Evolutionary conservation across 2,329 filamentous ascomycete species (phyloP).

Genomic region (Rutstroemia sp.): DNA sequence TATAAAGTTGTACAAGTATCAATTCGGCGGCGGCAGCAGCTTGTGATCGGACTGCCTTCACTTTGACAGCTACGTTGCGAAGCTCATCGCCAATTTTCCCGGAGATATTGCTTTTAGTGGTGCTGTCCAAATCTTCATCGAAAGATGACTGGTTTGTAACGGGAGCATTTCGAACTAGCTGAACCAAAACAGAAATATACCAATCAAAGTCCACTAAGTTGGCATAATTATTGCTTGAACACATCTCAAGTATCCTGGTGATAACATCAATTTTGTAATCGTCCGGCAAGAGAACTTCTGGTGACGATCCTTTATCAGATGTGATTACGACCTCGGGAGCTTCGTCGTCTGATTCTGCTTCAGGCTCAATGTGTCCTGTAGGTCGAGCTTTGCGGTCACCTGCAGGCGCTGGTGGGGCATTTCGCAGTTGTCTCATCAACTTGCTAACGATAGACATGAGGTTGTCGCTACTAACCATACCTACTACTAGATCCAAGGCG

Average conservation of each 20-base stretch:
- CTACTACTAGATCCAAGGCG: constrained; percentile 82
- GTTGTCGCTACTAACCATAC: constrained; percentile 88
- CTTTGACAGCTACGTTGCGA: constrained; percentile 85
- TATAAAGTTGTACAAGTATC: constrained; percentile 56
- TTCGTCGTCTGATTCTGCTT: constrained; percentile 47
- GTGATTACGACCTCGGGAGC: constrained; percentile 41
- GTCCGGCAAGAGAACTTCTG: constrained; percentile 62
- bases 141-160: constrained; percentile 33
- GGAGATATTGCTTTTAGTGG: constrained; percentile 40
- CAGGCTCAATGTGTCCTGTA: constrained; percentile 29
- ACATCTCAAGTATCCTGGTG: constrained; percentile 77
- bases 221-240: constrained; percentile 78
- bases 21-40: constrained; percentile 77
- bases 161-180: constrained; percentile 68
- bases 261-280: constrained; percentile 84
- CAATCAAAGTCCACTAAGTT: constrained; percentile 90
- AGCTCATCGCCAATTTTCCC: constrained; percentile 76
- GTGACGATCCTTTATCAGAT: constrained; percentile 44
- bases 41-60: constrained; percentile 71
- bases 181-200: constrained; percentile 87
- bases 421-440: constrained; percentile 77
- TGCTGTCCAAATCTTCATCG: constrained; percentile 7
- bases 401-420: constrained; percentile 46
- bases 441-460: constrained; percentile 77
- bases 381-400: constrained; percentile 40